Base-by-base conservation (phyloP, 108 stramenopile species). In the Skeletonema grethae region DNA sequence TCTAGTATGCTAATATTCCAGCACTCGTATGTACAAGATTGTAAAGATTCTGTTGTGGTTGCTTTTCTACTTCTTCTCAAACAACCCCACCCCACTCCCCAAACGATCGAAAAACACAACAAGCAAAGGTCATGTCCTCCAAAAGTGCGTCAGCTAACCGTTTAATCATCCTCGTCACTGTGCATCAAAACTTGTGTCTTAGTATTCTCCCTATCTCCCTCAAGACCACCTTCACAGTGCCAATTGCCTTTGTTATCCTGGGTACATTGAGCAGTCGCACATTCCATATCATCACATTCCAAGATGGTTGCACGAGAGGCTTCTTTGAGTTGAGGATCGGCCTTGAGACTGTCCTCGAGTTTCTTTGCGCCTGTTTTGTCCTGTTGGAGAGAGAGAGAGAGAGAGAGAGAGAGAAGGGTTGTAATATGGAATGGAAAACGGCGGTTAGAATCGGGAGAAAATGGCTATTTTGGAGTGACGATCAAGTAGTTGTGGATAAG, bases 151-250 rank as follows among this genome's bases (percentile, higher is more conserved):
- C 4, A 24, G 15, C n/a, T 20, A 34, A 30, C 4, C 13, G 59
- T 18, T 61, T 63, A 73, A 38, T 73, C 72, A 57, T 64, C 72
- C 34, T 73, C 53, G 39, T 73, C 72, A 43, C 72, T 73, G n/a
- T 57, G 41, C 72, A 73, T 73, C 50, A 73, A 61, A 35, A 73
- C 72, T 22, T 20, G 18, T 13, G 72, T 64, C 72, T 73, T 64
- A 7, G 15, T 10, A 18, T 61, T 73, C 9, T 35, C 41, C 34
- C 63, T 39, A 8, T 59, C 38, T 48, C 72, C 72, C 20, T 73
- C 72, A 58, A 73, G 45, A n/a, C 72, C 72, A 15, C 60, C 72
- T 9, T 63, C 72, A 30, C 72, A 73, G 29, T 39, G 39, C 72
- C 72, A 73, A 11, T 73, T 48, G 1, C 72, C 72, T 7, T 13